Evolutionary conservation across 2,329 filamentous ascomycete genomes (phyloP), one percentile per base, ranked within the genome.

Genomic region (Bipolaris cookei): DNA sequence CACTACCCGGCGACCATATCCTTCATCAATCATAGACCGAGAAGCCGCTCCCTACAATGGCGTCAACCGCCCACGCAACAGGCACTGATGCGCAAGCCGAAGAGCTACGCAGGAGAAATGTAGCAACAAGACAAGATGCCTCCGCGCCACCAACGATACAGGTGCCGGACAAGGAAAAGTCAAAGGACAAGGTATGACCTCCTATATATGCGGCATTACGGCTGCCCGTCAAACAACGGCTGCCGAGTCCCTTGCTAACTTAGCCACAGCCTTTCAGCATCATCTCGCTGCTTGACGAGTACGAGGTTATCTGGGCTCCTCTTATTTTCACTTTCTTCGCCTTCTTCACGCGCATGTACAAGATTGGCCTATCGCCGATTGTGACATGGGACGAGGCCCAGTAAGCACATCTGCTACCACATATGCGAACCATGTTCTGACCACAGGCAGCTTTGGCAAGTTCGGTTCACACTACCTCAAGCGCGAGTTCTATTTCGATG

Each of bases 391-490:
- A 90, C 75, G 88, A 90, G 80, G 88, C 88, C 67, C 88, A 90
- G 86, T 89, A 86, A 76, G 85, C 69, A 48, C 20, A 44, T 16
- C 20, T 14, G 2, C 30, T 37, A 3, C 7, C 28, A 21, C 16
- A 23, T 25, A 20, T 45, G 18, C 28, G 46, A 21, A 18, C 25
- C 37, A 55, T 35, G 18, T 35, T 60, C 71, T 75, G 45, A 76
- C 65, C 16, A n/a, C 25, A 38, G 4, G 56, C 70, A 92, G 89
- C 78, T 96, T 96, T 78, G 91, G 91, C 76, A 99, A 99, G 82
- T 99, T 99, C 78, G 95, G 95, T 64, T 98, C 94, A 70, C 94
- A 99, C 80, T 99, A 99, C 79, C 88, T 99, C 75, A 97, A 99
- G 79, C 91, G 94, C 78, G 95, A 99, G 79, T 97, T 98, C 83